Evolutionary conservation across 2,329 filamentous ascomycete species (phyloP), one percentile per base, ranked within the genome.

Genomic region (Lasiodiplodia hormozganensis): DNA sequence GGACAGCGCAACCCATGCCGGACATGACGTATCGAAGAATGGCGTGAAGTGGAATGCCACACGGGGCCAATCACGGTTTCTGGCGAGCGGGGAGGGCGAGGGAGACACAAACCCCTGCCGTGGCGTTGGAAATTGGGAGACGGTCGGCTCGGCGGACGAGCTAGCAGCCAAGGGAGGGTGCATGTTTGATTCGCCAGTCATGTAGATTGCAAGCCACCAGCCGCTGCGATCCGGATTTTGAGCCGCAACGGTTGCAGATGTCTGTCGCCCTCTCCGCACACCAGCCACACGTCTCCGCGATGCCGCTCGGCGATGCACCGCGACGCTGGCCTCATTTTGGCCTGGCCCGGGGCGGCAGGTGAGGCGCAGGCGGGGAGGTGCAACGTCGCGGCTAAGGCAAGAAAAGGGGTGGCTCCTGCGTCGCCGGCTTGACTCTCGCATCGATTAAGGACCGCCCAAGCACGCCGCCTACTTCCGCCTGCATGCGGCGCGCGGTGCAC

Each of bases 401-500:
- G 51, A 56, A 56, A 56, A 56, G 53, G 53, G 53, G 53, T 56
- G 53, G 53, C 53, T 56, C 53, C 53, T 56, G 53, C 53, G 28
- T 36, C 28, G 6, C 6, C 40, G 43, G 25, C 25, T n/a, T 56
- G 53, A 56, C 53, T 36, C 53, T 36, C 31, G 53, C 53, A 4
- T 11, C 25, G 51, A 53, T 53, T 53, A 53, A 53, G 51, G 51
- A 53, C 51, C 51, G 51, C 43, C 28, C 23, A 31, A 53, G 51
- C 51, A 53, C 51, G 51, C 51, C 51, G 23, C 23, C 14, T 25
- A 10, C 25, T 16, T 14, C 14, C 51, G 51, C 51, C 25, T 53
- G 21, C 51, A 18, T 18, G 40, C 16, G 40, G 28, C 28, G 28
- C 28, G 28, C 28, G 28, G 28, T 28, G 28, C 28, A 28, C 16